A percentile compares a stretch with the other conserved stretches of the same genome.
Conservation (phyloP, 139 green algal species). For the Auxenochlorella protothecoides region DNA sequence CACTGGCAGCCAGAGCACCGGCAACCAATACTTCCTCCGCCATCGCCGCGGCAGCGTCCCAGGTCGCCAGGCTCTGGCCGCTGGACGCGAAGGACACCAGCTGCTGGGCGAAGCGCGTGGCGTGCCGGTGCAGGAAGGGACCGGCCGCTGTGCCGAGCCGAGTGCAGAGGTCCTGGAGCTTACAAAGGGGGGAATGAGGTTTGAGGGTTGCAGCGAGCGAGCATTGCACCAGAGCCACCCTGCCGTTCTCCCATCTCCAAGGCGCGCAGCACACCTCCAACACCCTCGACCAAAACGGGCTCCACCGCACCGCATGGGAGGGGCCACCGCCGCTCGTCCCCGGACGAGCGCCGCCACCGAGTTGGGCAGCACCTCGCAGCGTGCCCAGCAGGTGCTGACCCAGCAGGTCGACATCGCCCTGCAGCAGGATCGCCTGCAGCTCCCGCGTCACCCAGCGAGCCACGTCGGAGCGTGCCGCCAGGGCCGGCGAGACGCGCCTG, state of each 20-base stretch:
- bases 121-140: constrained; percentile 19
- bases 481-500: not conserved
- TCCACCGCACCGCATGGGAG: not conserved
- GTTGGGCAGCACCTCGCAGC: constrained; percentile 1
- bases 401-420: constrained; percentile 19
- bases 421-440: constrained; percentile 22
- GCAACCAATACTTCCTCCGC: not conserved
- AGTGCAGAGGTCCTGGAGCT: not conserved
- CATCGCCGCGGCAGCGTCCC: not conserved
- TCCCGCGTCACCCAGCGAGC: constrained; percentile 12
- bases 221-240: not conserved
- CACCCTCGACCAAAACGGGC: no score
- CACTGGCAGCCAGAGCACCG: no score
- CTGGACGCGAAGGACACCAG: constrained; percentile 14
- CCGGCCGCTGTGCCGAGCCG: not conserved
- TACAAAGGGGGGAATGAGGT: not conserved
- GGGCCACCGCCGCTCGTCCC: not conserved
- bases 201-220: not conserved
- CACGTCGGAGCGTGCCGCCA: constrained; percentile 3
- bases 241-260: not conserved
- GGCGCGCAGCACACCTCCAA: no score
- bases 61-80: not conserved
- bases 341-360: no score
- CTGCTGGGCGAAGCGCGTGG: constrained; percentile 16
- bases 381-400: constrained; percentile 15